Percentiles rank a stretch among this genome's conserved stretches.
These are phyloP conservation scores for Colletotrichum eremochloae DNA, from an alignment of 2,329 filamentous ascomycete species.

Conservation along the genomic window DNA sequence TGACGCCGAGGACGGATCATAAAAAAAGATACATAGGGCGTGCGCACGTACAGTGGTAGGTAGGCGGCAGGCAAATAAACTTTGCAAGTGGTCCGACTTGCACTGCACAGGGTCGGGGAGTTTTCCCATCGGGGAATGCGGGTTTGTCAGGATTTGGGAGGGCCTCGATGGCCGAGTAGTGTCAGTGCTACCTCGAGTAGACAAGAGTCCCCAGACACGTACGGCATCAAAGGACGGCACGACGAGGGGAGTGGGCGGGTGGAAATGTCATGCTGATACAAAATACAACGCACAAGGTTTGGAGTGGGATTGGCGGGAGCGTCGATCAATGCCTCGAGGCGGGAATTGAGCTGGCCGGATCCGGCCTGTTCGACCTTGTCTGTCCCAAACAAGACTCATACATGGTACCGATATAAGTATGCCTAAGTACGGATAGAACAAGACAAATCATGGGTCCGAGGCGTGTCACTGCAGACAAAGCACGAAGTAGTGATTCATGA, in stretches of 20 bases:
- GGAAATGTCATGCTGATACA: slow-evolving; percentile 15
- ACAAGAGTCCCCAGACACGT: background rate
- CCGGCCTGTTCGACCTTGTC: slow-evolving; percentile 14
- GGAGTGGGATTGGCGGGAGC: slow-evolving; percentile 27
- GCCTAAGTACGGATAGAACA: background rate
- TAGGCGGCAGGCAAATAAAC: slow-evolving; percentile 11
- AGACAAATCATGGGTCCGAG: background rate
- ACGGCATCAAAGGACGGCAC: background rate
- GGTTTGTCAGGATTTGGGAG: slow-evolving; percentile 16
- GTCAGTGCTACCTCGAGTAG: background rate
- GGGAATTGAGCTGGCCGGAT: slow-evolving; percentile 20
- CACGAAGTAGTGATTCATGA: slow-evolving; percentile 15
- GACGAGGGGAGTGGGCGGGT: slow-evolving; percentile 11
- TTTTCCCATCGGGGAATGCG: slow-evolving; percentile 14
- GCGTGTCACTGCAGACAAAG: background rate
- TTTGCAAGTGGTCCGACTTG: background rate
- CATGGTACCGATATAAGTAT: background rate
- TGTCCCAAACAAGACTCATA: background rate
- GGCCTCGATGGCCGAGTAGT: slow-evolving; percentile 7
- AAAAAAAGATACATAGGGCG: background rate
- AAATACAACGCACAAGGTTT: slow-evolving; percentile 22
- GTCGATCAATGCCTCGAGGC: slow-evolving; percentile 35
- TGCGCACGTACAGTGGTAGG: slow-evolving; percentile 15
- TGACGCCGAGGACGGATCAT: slow-evolving; percentile 1
- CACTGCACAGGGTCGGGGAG: background rate